Conservation (phyloP, 345 rosid genomes). For the Lumnitzera littorea region DNA sequence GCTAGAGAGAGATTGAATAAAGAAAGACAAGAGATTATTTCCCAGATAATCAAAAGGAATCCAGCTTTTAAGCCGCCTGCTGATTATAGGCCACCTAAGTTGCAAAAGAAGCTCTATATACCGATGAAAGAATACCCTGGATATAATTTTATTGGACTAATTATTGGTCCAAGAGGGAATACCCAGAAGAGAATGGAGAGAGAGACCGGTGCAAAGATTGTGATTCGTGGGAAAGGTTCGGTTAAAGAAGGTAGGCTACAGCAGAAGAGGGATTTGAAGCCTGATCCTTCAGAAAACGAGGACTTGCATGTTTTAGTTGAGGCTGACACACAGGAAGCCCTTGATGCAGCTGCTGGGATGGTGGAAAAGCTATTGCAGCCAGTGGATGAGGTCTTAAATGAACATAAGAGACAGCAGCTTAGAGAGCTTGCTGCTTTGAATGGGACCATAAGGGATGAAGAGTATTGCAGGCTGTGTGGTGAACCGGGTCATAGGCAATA, state of each 20-base stretch:
- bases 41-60: conserved; percentile 81
- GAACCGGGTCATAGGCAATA: conserved; percentile 93
- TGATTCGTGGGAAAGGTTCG: conserved; percentile 93
- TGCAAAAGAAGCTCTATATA: conserved; percentile 90
- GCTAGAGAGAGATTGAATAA: conserved; percentile 82
- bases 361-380: conserved; percentile 96
- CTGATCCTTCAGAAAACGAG: conserved; percentile 90
- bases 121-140: conserved; percentile 96
- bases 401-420: conserved; percentile 97
- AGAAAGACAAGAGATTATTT: conserved; percentile 88
- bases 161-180: conserved; percentile 94
- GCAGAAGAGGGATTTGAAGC: conserved; percentile 92
- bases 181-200: conserved; percentile 99
- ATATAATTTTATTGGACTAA: conserved; percentile 83
- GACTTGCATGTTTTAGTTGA: conserved; percentile 98
- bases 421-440: conserved; percentile 95
- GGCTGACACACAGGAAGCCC: conserved; percentile 84
- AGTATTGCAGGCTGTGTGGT: conserved; percentile 85
- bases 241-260: conserved; percentile 87
- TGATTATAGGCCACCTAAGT: conserved; percentile 93
- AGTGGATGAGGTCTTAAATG: conserved; percentile 91
- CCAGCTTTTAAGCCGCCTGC: conserved; percentile 97
- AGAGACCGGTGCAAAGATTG: conserved; percentile 94
- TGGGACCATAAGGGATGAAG: conserved; percentile 98
- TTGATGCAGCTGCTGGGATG: conserved; percentile 96